A percentile compares a stretch with the other conserved stretches of the same genome.
These are phyloP conservation scores for Saturnispora saitoi DNA, from an alignment of 805 yeast species.

Conservation along the genomic window DNA sequence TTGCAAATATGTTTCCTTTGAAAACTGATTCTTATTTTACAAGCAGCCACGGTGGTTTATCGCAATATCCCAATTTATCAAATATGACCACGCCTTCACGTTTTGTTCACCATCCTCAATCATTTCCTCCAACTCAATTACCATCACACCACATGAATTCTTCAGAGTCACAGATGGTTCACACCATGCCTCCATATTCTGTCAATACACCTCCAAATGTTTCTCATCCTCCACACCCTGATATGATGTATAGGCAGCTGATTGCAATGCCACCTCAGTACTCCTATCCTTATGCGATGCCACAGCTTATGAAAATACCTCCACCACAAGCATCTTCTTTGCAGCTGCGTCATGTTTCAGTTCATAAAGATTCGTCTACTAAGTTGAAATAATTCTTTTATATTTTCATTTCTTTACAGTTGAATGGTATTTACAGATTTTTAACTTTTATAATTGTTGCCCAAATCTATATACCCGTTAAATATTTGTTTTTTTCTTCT, in stretches of 20 bases:
- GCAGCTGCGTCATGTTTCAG: neutral
- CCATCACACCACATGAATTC: neutral
- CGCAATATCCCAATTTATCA: no score
- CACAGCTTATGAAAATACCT: neutral
- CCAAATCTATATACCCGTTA: neutral
- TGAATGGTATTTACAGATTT: neutral
- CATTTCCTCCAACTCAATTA: neutral
- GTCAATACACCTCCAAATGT: neutral
- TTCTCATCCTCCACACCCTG: neutral
- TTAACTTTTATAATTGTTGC: neutral
- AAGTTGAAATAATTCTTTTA: slow-evolving; percentile 1
- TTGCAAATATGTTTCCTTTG: neutral
- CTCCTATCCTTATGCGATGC: slow-evolving; percentile 1
- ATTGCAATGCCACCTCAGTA: slow-evolving; percentile 2
- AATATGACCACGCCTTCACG: neutral
- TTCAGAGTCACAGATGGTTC: neutral
- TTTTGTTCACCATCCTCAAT: neutral
- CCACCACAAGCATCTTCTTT: neutral
- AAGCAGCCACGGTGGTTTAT: neutral
- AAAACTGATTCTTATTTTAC: neutral
- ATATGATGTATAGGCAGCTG: neutral
- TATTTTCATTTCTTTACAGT: neutral
- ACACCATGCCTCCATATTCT: neutral
- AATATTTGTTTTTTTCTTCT: neutral
- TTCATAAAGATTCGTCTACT: neutral